Conservation (phyloP, 1,284 basidiomycete species). For the Leccinum variabile region DNA sequence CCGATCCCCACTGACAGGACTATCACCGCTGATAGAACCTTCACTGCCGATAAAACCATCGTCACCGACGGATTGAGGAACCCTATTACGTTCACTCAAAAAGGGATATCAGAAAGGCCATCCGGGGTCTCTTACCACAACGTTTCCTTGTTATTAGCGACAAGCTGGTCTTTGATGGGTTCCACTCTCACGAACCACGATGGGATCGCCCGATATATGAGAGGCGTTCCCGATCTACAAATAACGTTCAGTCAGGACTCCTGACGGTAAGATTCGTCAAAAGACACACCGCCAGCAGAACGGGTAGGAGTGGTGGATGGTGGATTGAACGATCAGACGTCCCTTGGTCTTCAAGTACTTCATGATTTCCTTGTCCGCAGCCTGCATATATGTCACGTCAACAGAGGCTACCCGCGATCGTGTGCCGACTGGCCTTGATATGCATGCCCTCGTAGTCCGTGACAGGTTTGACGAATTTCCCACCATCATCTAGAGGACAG, state of each 20-base stretch:
- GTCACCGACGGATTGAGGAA: conserved; percentile 89
- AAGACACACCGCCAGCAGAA: conserved; percentile 88
- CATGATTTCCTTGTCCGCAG: conserved; percentile 93
- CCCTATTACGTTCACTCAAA: conserved; percentile 50
- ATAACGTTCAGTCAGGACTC: conserved; percentile 2
- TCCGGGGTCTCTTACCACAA: conserved; percentile 64
- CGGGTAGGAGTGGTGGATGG: conserved; percentile 90
- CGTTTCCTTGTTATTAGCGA: conserved; percentile 89
- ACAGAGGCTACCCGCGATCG: not conserved
- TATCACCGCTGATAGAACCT: too few relatives aligned
- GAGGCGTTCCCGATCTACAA: conserved; percentile 82
- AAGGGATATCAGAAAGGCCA: not conserved
- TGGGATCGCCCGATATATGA: conserved; percentile 96
- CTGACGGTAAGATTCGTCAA: not conserved
- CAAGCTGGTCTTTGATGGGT: conserved; percentile 81
- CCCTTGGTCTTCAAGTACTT: conserved; percentile 89
- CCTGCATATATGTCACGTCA: conserved; percentile 42
- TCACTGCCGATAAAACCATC: too few relatives aligned
- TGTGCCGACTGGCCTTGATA: conserved; percentile 71
- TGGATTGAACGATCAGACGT: conserved; percentile 86
- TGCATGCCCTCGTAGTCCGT: conserved; percentile 89
- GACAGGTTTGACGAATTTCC: conserved; percentile 87
- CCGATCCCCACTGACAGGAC: too few relatives aligned
- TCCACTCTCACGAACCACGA: conserved; percentile 96
- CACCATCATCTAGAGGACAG: conserved; percentile 91